A percentile compares a stretch with the other conserved stretches of the same genome.
These are phyloP conservation scores for Mycosphaerella sp. DNA, from an alignment of 2,329 filamentous ascomycete genomes.

Conservation along the genomic window DNA sequence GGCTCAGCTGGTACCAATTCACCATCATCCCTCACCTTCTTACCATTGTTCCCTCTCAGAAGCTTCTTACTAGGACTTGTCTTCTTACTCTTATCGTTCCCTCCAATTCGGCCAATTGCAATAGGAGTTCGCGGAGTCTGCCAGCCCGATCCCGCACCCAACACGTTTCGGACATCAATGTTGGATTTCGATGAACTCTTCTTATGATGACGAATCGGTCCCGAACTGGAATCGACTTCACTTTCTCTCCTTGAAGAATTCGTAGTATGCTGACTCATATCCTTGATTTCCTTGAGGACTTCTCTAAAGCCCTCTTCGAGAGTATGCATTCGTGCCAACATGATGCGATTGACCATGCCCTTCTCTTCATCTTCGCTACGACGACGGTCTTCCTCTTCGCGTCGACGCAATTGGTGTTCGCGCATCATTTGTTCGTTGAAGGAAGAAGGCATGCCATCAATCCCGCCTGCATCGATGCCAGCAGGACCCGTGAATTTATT, in stretches of 20 bases:
- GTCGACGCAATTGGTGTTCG: conserved; percentile 47
- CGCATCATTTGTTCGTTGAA: conserved; percentile 46
- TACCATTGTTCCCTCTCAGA: conserved; percentile 10
- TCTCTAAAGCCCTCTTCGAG: conserved; percentile 87
- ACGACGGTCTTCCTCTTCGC: conserved; percentile 35
- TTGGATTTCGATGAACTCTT: conserved; percentile 15
- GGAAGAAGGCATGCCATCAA: conserved; percentile 32
- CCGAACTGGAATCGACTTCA: conserved; percentile 22
- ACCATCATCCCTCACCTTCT: conserved; percentile 19
- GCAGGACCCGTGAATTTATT: conserved; percentile 53
- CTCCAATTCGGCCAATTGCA: conserved; percentile 21
- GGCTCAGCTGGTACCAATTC: conserved; percentile 13
- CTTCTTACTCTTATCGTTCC: conserved; percentile 21
- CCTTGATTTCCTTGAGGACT: conserved; percentile 38
- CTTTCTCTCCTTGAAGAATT: conserved; percentile 28
- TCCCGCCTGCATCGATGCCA: conserved; percentile 37
- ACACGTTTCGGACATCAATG: conserved; percentile 14
- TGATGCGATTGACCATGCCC: conserved; percentile 69
- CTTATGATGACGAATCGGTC: neutral
- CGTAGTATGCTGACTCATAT: conserved; percentile 21
- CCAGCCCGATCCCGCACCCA: conserved; percentile 11
- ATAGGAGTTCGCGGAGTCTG: conserved; percentile 22
- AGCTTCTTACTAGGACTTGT: conserved; percentile 26
- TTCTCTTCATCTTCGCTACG: conserved; percentile 49
- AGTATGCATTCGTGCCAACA: conserved; percentile 86